phyloP scores from a whole-genome alignment of 495 filamentous ascomycete species.

The Penicillium ochrochloron region DNA sequence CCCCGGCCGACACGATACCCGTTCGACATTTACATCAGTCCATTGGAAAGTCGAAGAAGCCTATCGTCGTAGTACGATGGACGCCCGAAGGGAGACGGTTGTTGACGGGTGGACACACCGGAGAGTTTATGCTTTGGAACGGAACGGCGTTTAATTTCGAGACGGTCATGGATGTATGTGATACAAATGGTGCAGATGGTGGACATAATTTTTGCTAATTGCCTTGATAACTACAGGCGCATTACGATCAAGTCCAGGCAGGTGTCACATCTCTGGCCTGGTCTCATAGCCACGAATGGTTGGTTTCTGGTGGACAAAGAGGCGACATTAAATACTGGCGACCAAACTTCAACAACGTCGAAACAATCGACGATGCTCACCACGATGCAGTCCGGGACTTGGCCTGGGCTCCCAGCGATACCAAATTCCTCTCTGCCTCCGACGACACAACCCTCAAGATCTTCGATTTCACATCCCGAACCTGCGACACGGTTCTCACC shows the following conservation, averaged over 20 bases:
- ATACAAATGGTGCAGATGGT: neutral
- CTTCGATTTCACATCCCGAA: slow-evolving; percentile 90
- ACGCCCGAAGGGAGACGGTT: slow-evolving; percentile 92
- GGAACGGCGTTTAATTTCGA: slow-evolving; percentile 99
- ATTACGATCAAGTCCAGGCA: slow-evolving; percentile 71
- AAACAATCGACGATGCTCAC: slow-evolving; percentile 90
- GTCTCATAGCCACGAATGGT: slow-evolving; percentile 94
- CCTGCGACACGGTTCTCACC: slow-evolving; percentile 76
- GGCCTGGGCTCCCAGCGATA: slow-evolving; percentile 90
- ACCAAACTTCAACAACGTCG: slow-evolving; percentile 98
- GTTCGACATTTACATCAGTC: slow-evolving; percentile 92
- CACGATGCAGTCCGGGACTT: slow-evolving; percentile 86
- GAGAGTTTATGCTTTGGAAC: slow-evolving; percentile 98
- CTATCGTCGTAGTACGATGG: slow-evolving; percentile 97
- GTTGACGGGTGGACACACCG: slow-evolving; percentile 90
- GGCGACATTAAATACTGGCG: slow-evolving; percentile 99
- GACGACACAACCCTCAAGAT: slow-evolving; percentile 94
- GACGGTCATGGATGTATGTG: slow-evolving; percentile 86
- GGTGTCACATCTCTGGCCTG: slow-evolving; percentile 87
- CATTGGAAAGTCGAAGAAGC: slow-evolving; percentile 95
- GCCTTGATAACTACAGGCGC: slow-evolving; percentile 57
- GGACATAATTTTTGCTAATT: neutral
- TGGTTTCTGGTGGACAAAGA: slow-evolving; percentile 93
- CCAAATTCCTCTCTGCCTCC: slow-evolving; percentile 93
- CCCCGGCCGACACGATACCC: slow-evolving; percentile 81